These are phyloP conservation scores for Nasturtium officinale DNA, from an alignment of 345 rosid species.

Conservation along the genomic window DNA sequence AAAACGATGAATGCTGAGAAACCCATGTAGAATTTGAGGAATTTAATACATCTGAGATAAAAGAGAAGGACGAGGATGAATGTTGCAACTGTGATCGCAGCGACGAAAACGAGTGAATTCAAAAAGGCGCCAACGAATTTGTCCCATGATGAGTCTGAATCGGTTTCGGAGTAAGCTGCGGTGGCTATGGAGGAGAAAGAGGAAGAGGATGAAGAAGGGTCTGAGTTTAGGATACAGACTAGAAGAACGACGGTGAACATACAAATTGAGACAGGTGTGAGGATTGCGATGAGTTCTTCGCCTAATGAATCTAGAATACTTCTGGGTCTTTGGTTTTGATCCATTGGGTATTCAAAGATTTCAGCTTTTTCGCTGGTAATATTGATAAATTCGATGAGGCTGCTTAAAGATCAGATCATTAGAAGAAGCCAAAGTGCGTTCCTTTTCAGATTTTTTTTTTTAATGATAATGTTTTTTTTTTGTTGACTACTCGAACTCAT, in stretches of 20 bases:
- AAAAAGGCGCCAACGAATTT: slow-evolving; percentile 78
- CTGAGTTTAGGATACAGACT: slow-evolving; percentile 65
- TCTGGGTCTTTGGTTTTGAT: slow-evolving; percentile 60
- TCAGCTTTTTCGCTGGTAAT: slow-evolving; percentile 28
- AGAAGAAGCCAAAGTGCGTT: background rate
- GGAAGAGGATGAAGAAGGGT: slow-evolving; percentile 55
- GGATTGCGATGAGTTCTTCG: slow-evolving; percentile 81
- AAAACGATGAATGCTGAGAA: slow-evolving; percentile 84
- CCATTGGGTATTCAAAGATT: slow-evolving; percentile 52
- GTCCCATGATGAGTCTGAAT: slow-evolving; percentile 82
- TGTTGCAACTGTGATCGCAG: slow-evolving; percentile 70
- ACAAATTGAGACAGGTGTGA: slow-evolving; percentile 87
- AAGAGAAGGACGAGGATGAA: slow-evolving; percentile 83
- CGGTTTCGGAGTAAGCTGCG: slow-evolving; percentile 72
- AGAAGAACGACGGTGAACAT: slow-evolving; percentile 83
- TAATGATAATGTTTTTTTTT: background rate
- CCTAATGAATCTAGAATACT: slow-evolving; percentile 65
- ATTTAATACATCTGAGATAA: slow-evolving; percentile 75
- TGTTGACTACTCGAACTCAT: background rate
- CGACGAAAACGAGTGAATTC: slow-evolving; percentile 81
- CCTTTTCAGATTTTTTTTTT: background rate
- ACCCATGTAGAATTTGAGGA: slow-evolving; percentile 77
- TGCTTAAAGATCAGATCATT: slow-evolving; percentile 6
- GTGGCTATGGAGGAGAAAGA: slow-evolving; percentile 65
- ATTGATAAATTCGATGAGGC: slow-evolving; percentile 18